Evolutionary conservation across 768 basidiomycete species (phyloP), one percentile per base, ranked within the genome.

Genomic region (Lanmaoa pseudosensibilis): DNA sequence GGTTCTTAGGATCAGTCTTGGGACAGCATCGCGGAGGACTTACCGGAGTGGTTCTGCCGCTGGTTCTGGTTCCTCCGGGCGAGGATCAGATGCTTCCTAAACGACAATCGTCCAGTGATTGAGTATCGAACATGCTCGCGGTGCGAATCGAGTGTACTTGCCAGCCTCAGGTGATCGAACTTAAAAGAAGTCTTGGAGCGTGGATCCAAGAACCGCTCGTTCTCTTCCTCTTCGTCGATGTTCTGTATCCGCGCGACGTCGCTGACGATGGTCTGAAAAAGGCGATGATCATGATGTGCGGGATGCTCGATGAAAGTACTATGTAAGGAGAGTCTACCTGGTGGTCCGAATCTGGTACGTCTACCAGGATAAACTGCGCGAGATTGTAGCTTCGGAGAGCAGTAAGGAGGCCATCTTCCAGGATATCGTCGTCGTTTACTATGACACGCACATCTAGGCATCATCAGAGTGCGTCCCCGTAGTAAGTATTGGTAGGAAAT

Each of bases 161-260:
- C 94, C 68, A 95, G 74, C 43, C 81, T 83, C 54, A 96, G 69
- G 70, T 97, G 94, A 72, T 98, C 90, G 66, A 97, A 93, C 12
- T 73, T 73, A 72, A 94, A 98, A 41, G 81, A 88, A 46, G 78
- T 84, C 69, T 86, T 86, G 23, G 87, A 87, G 62, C 89, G 77
- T 3, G 92, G 92, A 71, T 97, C 94, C 59, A 93, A 72, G 70
- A 92, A 96, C 55, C 94, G 78, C 57, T 88, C 86, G 56, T 80
- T 74, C 6, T 77, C 77, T 11, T 73, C 76, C 3, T 77, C 78
- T 8, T 72, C 79, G 36, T 75, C 71, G 10, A 64, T 65, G 41
- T 71, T 69, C 33, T 75, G 68, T 23, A 86, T 69, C 21, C 82
- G 79, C 19, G 87, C 86, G 25, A 82, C 84, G 44, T 86, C 83